phyloP scores from a whole-genome alignment of 305 asterid species.

The Plantago coronopus region DNA sequence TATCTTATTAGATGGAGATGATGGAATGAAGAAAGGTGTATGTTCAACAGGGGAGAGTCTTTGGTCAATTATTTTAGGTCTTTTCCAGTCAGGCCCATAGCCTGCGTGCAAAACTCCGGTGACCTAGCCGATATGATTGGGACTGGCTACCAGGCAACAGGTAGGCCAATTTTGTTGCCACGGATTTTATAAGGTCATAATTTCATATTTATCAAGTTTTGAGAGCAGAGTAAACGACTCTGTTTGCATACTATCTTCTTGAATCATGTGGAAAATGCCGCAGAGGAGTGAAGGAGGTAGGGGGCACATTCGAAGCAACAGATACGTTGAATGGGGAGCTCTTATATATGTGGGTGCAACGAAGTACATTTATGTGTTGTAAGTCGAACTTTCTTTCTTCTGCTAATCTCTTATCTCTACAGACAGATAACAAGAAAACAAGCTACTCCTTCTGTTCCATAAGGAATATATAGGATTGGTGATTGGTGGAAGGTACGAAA shows the following conservation, averaged over 20 bases:
- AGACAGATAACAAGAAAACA: too few relatives aligned
- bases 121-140: conserved; percentile 43
- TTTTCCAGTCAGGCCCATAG: conserved; percentile 42
- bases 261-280: conserved; percentile 1
- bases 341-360: conserved; percentile 57
- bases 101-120: conserved; percentile 62
- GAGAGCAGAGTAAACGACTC: not conserved
- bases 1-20: conserved; percentile 83
- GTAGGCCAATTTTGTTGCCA: conserved; percentile 80
- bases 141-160: conserved; percentile 69
- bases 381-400: conserved; percentile 27
- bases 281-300: conserved; percentile 85
- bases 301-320: conserved; percentile 65
- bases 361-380: conserved; percentile 63
- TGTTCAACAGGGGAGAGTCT: conserved; percentile 74
- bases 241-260: not conserved
- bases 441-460: too few relatives aligned
- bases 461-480: too few relatives aligned
- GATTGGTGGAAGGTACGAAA: too few relatives aligned
- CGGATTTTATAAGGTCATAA: conserved; percentile 70
- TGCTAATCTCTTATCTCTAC: too few relatives aligned
- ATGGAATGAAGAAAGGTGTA: conserved; percentile 63
- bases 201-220: not conserved
- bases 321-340: conserved; percentile 68
- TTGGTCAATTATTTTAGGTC: conserved; percentile 63